Evolutionary conservation across 441 rosid species (phyloP).

Genomic region (Populus hybrid): DNA sequence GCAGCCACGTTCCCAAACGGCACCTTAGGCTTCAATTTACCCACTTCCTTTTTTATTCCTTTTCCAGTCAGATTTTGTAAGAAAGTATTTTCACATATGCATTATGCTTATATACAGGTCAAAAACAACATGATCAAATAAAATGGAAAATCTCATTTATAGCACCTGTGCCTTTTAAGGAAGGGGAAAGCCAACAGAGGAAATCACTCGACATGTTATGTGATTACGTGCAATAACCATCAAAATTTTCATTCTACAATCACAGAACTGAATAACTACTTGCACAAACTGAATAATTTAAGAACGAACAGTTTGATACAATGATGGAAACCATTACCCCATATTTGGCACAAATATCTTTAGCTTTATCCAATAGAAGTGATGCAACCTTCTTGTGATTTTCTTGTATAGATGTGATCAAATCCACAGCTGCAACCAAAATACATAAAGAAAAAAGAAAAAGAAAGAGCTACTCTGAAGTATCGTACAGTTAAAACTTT

Average conservation of each 20-base stretch:
- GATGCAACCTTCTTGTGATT: slow-evolving; percentile 42
- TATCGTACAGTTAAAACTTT: too few species aligned
- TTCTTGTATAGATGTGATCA: slow-evolving; percentile 44
- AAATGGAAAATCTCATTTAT: not conserved
- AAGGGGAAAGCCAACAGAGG: not conserved
- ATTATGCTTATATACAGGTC: not conserved
- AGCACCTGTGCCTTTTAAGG: not conserved
- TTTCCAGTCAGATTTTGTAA: not conserved
- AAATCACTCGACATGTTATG: not conserved
- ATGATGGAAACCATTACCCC: slow-evolving; percentile 41
- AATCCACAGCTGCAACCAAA: slow-evolving; percentile 46
- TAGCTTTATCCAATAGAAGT: slow-evolving; percentile 45
- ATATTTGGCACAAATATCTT: slow-evolving; percentile 43
- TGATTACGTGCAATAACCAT: not conserved
- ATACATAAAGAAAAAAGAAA: not conserved
- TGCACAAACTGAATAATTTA: not conserved
- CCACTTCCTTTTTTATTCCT: not conserved
- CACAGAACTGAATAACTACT: not conserved
- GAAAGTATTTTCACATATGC: not conserved
- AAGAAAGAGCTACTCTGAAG: not conserved
- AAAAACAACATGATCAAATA: not conserved
- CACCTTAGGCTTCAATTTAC: not conserved
- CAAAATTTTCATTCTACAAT: not conserved
- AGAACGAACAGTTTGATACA: not conserved
- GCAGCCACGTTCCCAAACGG: too few species aligned